phyloP scores from a whole-genome alignment of 2,329 filamentous ascomycete genomes.

The Scedosporium boydii region DNA sequence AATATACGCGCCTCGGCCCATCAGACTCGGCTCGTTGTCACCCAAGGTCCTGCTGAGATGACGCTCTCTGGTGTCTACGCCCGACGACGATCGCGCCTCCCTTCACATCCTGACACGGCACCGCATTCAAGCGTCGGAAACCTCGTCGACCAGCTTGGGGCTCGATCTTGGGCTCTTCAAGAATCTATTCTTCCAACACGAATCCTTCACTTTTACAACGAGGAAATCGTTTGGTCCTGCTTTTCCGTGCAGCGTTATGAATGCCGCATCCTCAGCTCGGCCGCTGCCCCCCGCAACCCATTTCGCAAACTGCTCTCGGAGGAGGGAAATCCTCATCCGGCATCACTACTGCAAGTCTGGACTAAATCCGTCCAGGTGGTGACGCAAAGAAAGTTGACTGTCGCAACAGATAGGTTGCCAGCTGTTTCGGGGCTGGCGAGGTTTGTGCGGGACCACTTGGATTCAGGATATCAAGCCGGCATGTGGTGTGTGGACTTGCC shows the following conservation, averaged over 20 bases:
- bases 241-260: slow-evolving; percentile 8
- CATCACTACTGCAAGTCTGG: background rate
- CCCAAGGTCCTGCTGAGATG: background rate
- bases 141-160: background rate
- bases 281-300: background rate
- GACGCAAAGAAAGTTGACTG: slow-evolving; percentile 6
- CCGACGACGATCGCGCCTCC: background rate
- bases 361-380: background rate
- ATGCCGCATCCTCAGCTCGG: slow-evolving; percentile 4
- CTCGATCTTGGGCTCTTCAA: slow-evolving; percentile 14
- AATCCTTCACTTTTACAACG: slow-evolving; percentile 11
- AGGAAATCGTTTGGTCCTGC: slow-evolving; percentile 13
- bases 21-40: background rate
- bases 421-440: slow-evolving; percentile 10
- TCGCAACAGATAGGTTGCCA: slow-evolving; percentile 7
- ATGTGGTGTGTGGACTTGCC: slow-evolving; percentile 9
- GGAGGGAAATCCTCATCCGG: background rate
- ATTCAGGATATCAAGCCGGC: slow-evolving; percentile 7
- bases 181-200: slow-evolving; percentile 13
- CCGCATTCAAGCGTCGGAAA: background rate
- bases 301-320: background rate
- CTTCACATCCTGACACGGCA: background rate
- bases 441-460: background rate
- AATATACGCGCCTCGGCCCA: background rate
- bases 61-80: background rate